phyloP scores from a whole-genome alignment of 352 stramenopile species.

The Pythium phragmitis region DNA sequence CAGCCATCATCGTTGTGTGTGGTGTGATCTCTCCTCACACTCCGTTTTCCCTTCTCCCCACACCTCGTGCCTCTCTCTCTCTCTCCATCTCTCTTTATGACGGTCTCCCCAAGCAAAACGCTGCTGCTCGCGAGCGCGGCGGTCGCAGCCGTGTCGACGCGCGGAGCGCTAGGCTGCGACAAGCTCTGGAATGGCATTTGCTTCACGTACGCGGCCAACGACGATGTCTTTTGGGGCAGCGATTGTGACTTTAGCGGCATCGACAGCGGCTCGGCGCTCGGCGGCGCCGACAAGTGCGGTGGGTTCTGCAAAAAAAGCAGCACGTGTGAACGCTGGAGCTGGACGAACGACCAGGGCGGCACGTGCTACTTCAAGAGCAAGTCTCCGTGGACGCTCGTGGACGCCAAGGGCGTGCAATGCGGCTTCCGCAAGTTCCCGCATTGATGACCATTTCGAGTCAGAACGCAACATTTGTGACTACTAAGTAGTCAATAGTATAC shows the following conservation, averaged over 20 bases:
- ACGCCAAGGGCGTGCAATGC: slow-evolving; percentile 10
- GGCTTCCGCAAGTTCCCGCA: slow-evolving; percentile 28
- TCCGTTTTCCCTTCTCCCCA: no score
- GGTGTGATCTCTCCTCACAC: no score
- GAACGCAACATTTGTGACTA: neutral
- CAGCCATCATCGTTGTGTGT: no score
- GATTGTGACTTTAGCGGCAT: slow-evolving; percentile 24
- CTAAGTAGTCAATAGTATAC: neutral
- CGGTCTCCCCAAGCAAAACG: neutral
- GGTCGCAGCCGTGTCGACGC: slow-evolving; percentile 1
- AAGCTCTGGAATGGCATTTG: slow-evolving; percentile 29
- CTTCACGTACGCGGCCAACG: slow-evolving; percentile 25
- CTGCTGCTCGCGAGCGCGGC: slow-evolving; percentile 6
- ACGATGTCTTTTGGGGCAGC: slow-evolving; percentile 28
- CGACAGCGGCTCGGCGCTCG: slow-evolving; percentile 14
- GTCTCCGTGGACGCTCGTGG: slow-evolving; percentile 17
- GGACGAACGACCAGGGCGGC: slow-evolving; percentile 22
- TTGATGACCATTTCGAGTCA: neutral
- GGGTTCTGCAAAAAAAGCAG: slow-evolving; percentile 8
- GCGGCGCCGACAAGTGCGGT: slow-evolving; percentile 26
- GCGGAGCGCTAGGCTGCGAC: slow-evolving; percentile 19
- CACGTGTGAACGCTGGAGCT: slow-evolving; percentile 27
- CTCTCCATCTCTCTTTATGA: neutral
- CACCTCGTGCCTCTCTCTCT: no score
- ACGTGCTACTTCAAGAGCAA: slow-evolving; percentile 29